Evolutionary conservation across 768 basidiomycete species (phyloP).

Genomic region (Pleurotus tuber-regium): DNA sequence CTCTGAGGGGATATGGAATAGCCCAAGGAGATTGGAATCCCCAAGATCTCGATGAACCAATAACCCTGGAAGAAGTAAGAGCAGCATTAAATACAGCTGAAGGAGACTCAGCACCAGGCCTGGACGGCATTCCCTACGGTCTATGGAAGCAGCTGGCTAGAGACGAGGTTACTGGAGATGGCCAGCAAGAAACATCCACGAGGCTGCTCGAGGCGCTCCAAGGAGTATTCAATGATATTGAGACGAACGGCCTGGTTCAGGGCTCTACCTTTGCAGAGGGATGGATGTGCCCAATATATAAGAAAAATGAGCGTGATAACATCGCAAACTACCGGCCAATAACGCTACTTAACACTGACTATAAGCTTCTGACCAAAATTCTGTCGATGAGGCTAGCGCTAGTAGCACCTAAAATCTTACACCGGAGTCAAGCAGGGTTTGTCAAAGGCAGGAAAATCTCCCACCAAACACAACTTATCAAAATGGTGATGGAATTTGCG

Average conservation of each 20-base stretch:
- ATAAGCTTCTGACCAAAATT: slow-evolving; percentile 29
- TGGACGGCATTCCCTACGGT: slow-evolving; percentile 26
- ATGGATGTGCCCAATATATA: slow-evolving; percentile 40
- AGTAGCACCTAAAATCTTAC: slow-evolving; percentile 20
- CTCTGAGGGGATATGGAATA: too few species aligned
- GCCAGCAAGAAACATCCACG: slow-evolving; percentile 1
- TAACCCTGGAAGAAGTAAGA: slow-evolving; percentile 15
- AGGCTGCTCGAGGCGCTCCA: slow-evolving; percentile 7
- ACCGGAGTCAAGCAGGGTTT: slow-evolving; percentile 37
- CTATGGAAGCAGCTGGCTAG: slow-evolving; percentile 20
- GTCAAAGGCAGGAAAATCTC: slow-evolving; percentile 26
- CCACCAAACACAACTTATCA: slow-evolving; percentile 27
- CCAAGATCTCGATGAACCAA: not conserved
- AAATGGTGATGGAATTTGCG: slow-evolving; percentile 22
- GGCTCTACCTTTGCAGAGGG: slow-evolving; percentile 25
- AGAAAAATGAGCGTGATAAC: slow-evolving; percentile 30
- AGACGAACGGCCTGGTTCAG: slow-evolving; percentile 16
- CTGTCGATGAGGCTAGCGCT: slow-evolving; percentile 20
- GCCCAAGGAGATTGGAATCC: too few species aligned
- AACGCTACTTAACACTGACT: slow-evolving; percentile 34
- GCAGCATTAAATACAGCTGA: slow-evolving; percentile 13
- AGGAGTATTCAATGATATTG: slow-evolving; percentile 25
- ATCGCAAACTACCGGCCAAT: slow-evolving; percentile 37
- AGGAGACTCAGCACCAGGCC: slow-evolving; percentile 19
- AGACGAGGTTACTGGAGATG: not conserved